Evolutionary conservation across 2,329 filamentous ascomycete genomes (phyloP).

Genomic region (Neospermospora avenae): DNA sequence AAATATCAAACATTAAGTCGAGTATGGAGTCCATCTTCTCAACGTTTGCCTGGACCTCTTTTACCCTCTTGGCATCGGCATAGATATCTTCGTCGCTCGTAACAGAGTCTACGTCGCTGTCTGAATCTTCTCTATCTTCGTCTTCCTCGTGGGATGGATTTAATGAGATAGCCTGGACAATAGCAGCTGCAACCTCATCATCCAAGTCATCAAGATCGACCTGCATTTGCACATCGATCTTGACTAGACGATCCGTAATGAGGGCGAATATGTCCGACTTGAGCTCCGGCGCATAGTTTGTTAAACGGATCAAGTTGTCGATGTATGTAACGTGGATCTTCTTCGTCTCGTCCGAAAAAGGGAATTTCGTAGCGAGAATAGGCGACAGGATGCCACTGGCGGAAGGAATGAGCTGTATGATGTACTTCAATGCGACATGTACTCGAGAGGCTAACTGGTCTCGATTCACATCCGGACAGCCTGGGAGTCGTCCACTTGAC

Average conservation of each 20-base stretch:
- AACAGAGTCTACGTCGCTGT: conserved; percentile 68
- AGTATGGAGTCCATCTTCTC: conserved; percentile 90
- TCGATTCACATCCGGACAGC: conserved; percentile 59
- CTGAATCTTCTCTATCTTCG: conserved; percentile 44
- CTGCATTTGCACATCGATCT: conserved; percentile 94
- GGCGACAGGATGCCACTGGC: conserved; percentile 67
- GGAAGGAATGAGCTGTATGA: conserved; percentile 79
- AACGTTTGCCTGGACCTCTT: conserved; percentile 74
- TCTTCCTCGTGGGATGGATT: conserved; percentile 48
- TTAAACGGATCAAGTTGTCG: conserved; percentile 74
- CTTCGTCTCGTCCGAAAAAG: conserved; percentile 71
- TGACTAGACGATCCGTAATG: conserved; percentile 82
- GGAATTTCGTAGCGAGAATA: conserved; percentile 67
- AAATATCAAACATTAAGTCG: conserved; percentile 82
- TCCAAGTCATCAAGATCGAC: conserved; percentile 90
- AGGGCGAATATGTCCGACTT: conserved; percentile 77
- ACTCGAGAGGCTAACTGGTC: conserved; percentile 65
- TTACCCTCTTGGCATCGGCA: conserved; percentile 60
- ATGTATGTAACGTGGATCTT: conserved; percentile 85
- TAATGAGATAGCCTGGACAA: conserved; percentile 53
- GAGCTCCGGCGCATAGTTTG: conserved; percentile 73
- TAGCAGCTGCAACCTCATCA: conserved; percentile 75
- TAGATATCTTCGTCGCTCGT: conserved; percentile 68
- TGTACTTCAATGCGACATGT: conserved; percentile 70
- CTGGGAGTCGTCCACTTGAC: conserved; percentile 34